Base-by-base conservation (phyloP, 2,329 filamentous ascomycete genomes). In the Simplicillium sp. region DNA sequence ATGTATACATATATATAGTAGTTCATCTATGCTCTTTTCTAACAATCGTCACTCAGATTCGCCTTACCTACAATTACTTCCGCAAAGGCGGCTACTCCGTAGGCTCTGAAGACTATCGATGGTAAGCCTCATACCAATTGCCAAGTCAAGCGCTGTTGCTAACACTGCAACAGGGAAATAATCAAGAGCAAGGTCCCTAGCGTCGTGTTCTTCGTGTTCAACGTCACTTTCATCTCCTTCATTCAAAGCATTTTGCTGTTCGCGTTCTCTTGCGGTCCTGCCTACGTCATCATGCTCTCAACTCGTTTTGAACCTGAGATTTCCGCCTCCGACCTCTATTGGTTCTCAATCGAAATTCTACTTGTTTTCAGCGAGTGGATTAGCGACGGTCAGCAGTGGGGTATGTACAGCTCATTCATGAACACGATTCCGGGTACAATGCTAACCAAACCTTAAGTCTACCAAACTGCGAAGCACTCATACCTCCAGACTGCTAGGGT, bases 31-130 rank as follows among this genome's bases (percentile, higher is more conserved):
- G 28, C 9, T 31, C 6, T 15, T 16, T 13, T n/a, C 8, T 35
- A 18, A 31, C 39, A 39, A 38, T 29, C n/a, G 29, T 38, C 33
- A n/a, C n/a, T 17, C 7, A 88, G 85, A 58, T 67, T 43, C 84
- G 92, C 11, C 68, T 98, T 62, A 97, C 90, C 3, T 97, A 77
- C 70, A 98, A 98, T 65, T 98, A 96, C 66, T 95, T 85, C 82
- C 83, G 92, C 44, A 94, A 87, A 60, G 92, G 92, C 32, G 92
- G 92, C 17, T 98, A 98, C 60, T 68, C 73, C 13, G 71, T 89
- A 48, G 90, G 92, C 31, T 89, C 84, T 13, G 90, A 98, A 62
- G 92, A 98, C 61, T 98, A 98, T 61, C 77, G 92, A 64, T 98
- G 92, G 80, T 66, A 48, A 44, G 55, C 41, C 7, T 13, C 37